Evolutionary conservation across 352 stramenopile genomes (phyloP).

Genomic region (Globisporangium iwayamae): DNA sequence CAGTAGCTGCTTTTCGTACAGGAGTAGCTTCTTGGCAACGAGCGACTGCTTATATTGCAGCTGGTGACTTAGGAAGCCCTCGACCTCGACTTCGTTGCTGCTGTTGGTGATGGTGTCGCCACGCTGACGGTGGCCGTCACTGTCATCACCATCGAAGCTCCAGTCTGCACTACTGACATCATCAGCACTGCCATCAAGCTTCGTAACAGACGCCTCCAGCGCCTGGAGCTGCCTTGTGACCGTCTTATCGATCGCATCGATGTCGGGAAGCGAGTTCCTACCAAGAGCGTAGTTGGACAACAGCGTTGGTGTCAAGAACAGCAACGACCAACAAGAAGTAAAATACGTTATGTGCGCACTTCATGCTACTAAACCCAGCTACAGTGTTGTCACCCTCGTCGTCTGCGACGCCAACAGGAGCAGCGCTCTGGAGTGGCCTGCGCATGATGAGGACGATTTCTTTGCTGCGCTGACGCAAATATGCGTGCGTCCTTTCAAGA

Average conservation of each 20-base stretch:
- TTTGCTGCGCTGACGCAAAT: not conserved
- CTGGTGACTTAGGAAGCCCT: conserved; percentile 45
- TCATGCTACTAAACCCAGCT: conserved; percentile 32
- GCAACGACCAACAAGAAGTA: not conserved
- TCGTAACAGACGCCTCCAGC: conserved; percentile 10
- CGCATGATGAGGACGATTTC: not conserved
- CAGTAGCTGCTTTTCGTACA: conserved; percentile 48
- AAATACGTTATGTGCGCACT: not conserved
- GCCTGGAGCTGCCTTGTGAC: conserved; percentile 26
- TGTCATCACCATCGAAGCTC: not conserved
- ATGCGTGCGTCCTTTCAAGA: not conserved
- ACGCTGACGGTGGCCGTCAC: conserved; percentile 12
- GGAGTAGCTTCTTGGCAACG: conserved; percentile 48
- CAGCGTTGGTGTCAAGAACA: not conserved
- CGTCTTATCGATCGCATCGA: conserved; percentile 27
- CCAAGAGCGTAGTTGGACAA: not conserved
- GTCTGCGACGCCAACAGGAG: not conserved
- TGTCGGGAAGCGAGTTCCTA: conserved; percentile 20
- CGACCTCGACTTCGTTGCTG: conserved; percentile 14
- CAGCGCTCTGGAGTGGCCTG: not conserved
- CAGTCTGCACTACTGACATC: not conserved
- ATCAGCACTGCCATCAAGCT: conserved; percentile 18
- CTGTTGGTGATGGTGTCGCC: conserved; percentile 12
- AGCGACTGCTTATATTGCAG: conserved; percentile 35
- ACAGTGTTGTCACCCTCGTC: not conserved